Evolutionary conservation across 192 early-diverging fungal species (phyloP), one percentile per base, ranked within the genome.

Genomic region (Chytriomyces hyalinus): DNA sequence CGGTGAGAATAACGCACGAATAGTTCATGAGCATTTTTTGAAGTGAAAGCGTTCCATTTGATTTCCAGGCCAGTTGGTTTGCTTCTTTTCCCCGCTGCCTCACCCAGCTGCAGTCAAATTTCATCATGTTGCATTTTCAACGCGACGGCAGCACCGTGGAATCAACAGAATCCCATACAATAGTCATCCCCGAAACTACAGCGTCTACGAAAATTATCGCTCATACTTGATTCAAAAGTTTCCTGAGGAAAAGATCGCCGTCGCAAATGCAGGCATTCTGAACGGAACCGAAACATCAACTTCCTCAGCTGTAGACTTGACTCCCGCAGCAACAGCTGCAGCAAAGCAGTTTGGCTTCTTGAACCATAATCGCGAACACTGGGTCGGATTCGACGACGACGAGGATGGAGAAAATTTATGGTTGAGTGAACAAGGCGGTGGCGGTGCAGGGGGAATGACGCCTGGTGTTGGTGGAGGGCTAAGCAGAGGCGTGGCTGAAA

Each of bases 11-110:
- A 50, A 10, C 4, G 36, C 36, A 2, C 36, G 36, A 36, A 20
- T 1, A 2, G 53, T 57, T 57, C 24, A n/a, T 3, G 20, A n/a
- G 20, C 4, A 57, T 57, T 57, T 57, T 57, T 4, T 57, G 53
- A n/a, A 13, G 1, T 57, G 53, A n/a, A 13, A 57, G 53, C 53
- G 1, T 57, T 20, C 13, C 53, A 61, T n/a, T 63, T 48, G 61
- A 57, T 10, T 67, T 77, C 44, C 79, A 91, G 90, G 91, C n/a
- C 85, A 88, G 74, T 80, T 92, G 22, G 87, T 92, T 15, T 86
- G 84, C 45, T 92, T 92, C 76, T 92, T 92, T 73, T 92, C 91
- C 6, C 87, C 86, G 17, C 67, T 92, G 20, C 83, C 79, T 26
- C 79, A 80, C 46, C 79, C 79, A 26, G 46, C 79, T 17, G 17